Percentiles rank a stretch among this genome's conserved stretches.
phyloP scores from a whole-genome alignment of 2,329 filamentous ascomycete genomes.

The Colletotrichum tropicale region DNA sequence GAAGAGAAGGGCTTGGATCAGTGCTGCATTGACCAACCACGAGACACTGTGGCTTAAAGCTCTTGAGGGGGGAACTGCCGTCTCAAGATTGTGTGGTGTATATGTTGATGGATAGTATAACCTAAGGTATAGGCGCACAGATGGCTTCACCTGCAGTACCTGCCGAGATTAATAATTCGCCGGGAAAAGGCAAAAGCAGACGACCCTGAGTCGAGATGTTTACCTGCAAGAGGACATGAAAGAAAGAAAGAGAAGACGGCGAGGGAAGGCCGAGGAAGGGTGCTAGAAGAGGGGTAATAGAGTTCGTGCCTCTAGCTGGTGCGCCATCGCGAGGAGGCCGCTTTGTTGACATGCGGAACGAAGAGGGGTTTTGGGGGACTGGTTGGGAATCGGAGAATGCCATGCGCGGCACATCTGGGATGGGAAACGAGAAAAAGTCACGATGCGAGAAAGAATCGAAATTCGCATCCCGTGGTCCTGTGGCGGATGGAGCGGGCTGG shows the following conservation, averaged over 20 bases:
- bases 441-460: neutral
- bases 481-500: neutral
- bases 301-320: neutral
- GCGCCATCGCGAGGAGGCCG: neutral
- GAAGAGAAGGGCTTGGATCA: neutral
- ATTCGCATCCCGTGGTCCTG: neutral
- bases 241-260: neutral
- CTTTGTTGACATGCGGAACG: neutral
- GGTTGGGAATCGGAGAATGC: constrained; percentile 1
- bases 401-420: constrained; percentile 2
- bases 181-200: neutral
- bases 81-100: neutral
- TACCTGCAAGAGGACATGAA: neutral
- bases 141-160: neutral
- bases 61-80: neutral
- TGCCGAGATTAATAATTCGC: neutral
- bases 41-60: neutral
- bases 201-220: neutral
- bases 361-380: neutral
- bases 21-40: constrained; percentile 12
- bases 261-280: neutral
- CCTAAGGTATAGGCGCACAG: neutral
- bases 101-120: neutral
- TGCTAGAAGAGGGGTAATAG: neutral
- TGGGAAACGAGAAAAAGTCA: neutral